Evolutionary conservation across 495 filamentous ascomycete species (phyloP).

Genomic region (Aspergillus bertholletiae): DNA sequence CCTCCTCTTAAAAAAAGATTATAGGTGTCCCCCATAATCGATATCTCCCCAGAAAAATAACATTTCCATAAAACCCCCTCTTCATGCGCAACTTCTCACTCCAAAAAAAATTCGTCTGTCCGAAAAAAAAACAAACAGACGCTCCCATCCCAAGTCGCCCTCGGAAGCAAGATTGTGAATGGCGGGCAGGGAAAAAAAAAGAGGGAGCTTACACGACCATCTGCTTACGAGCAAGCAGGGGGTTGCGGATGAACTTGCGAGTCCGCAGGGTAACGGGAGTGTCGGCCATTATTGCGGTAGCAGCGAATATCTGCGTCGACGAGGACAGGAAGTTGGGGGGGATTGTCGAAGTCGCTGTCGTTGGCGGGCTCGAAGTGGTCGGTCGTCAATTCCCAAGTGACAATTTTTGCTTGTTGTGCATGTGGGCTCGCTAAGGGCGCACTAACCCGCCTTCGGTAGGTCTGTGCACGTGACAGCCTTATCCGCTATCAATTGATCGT

Average conservation of each 20-base stretch:
- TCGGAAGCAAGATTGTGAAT: neutral
- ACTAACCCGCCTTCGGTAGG: slow-evolving; percentile 28
- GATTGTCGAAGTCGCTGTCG: slow-evolving; percentile 27
- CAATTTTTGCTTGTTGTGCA: neutral
- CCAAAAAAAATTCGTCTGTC: neutral
- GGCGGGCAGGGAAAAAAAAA: neutral
- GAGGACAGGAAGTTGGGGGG: slow-evolving; percentile 18
- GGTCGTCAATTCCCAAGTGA: neutral
- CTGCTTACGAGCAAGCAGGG: slow-evolving; percentile 96
- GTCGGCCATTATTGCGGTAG: slow-evolving; percentile 79
- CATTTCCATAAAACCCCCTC: neutral
- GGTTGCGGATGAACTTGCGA: slow-evolving; percentile 99
- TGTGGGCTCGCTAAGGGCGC: slow-evolving; percentile 43
- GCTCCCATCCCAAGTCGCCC: neutral
- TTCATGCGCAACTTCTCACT: neutral
- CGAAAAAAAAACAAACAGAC: too few species aligned
- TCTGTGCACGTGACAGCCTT: neutral
- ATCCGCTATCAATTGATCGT: neutral
- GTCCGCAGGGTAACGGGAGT: slow-evolving; percentile 92
- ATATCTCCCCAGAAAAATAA: neutral
- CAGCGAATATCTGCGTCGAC: slow-evolving; percentile 30
- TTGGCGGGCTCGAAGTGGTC: slow-evolving; percentile 20
- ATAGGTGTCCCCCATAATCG: neutral
- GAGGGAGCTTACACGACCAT: slow-evolving; percentile 92
- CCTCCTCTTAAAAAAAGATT: too few species aligned